These are phyloP conservation scores for Suillus variegatus DNA, from an alignment of 768 basidiomycete genomes.

Conservation along the genomic window DNA sequence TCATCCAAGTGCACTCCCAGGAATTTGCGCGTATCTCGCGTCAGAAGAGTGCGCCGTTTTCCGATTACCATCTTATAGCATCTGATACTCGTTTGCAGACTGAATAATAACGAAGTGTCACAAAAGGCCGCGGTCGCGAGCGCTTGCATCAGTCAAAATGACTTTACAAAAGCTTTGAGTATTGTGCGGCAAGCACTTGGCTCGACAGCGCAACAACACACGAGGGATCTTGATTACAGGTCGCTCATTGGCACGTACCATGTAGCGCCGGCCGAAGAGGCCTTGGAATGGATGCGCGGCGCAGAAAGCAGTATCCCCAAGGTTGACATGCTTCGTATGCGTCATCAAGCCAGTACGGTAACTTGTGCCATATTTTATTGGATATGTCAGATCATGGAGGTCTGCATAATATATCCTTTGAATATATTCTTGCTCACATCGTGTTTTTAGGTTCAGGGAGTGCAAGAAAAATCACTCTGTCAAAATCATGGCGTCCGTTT, in stretches of 20 bases:
- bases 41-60: conserved; percentile 30
- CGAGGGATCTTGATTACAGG: conserved; percentile 26
- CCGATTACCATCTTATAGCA: not conserved
- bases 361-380: conserved; percentile 48
- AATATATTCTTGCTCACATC: not conserved
- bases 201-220: not conserved
- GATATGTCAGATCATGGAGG: conserved; percentile 43
- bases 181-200: conserved; percentile 21
- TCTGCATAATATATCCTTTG: conserved; percentile 13
- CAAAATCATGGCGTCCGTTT: conserved; percentile 17
- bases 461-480: conserved; percentile 23
- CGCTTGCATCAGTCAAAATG: conserved; percentile 22
- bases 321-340: conserved; percentile 17
- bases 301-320: conserved; percentile 29
- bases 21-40: conserved; percentile 33
- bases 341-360: conserved; percentile 24
- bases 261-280: conserved; percentile 14
- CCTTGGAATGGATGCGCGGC: conserved; percentile 35
- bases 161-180: conserved; percentile 26
- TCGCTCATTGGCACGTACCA: conserved; percentile 32
- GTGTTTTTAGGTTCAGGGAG: conserved; percentile 12
- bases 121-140: conserved; percentile 25
- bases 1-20: conserved; percentile 25
- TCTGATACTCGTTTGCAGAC: conserved; percentile 8
- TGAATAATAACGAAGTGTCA: conserved; percentile 32